Evolutionary conservation across 495 filamentous ascomycete species (phyloP), one percentile per base, ranked within the genome.

Genomic region (Gamarada debralockiae): DNA sequence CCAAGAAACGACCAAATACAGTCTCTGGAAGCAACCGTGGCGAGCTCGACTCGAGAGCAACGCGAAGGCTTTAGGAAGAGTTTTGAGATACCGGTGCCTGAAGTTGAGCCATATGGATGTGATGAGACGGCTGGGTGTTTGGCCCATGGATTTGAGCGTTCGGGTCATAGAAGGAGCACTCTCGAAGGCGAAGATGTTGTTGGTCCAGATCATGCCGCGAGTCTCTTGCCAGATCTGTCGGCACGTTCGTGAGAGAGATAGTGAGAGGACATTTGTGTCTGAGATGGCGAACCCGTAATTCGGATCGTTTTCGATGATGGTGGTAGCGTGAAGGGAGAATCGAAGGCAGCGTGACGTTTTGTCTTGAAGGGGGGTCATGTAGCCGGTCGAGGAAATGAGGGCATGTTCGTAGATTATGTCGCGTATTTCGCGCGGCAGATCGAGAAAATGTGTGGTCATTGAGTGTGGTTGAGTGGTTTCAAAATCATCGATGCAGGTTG

Each of bases 191-290:
- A 64, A 50, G 1, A 31, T 55, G 38, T 57, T 60, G 8, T 27
- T 7, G 12, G 44, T 10, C 52, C 55, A 64, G 43, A 64, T 58
- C 1, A 61, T 24, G n/a, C 14, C 9, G 3, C 31, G 37, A 1
- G 57, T 51, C 23, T 63, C 60, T 3, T 47, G 7, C n/a, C 59
- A 38, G 24, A 63, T 49, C 25, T 63, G 56, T 2, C 50, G 49
- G 21, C 50, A 56, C 14, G 38, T 48, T 14, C 51, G 48, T 0
- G 34, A 17, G 3, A 63, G 39, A 17, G 47, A 55, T 29, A 60
- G 47, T n/a, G 52, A 48, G 12, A 42, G 33, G 20, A 34, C 45
- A 34, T 34, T 48, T 14, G 6, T 33, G 17, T 48, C 15, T 34
- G 13, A 48, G 24, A 20, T 18, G 48, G 13, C 18, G 12, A 18